Evolutionary conservation across 805 yeast species (phyloP).

Genomic region (Grigorovia transvaalensis): DNA sequence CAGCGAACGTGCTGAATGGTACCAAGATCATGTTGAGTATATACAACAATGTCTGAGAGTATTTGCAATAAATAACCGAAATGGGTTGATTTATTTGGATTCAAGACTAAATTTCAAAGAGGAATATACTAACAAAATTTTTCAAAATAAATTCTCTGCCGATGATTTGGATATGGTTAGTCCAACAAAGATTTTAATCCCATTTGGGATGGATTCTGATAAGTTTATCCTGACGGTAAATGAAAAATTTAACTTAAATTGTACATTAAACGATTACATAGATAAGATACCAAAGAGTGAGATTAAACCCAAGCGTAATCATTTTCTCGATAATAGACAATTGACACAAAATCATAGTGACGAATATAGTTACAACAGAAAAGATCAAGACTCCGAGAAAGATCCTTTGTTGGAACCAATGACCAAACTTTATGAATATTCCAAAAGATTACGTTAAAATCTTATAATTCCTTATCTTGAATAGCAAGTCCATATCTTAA

Average conservation of each 20-base stretch:
- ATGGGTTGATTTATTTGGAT: conserved; percentile 9
- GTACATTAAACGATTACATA: neutral
- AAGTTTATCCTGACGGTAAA: conserved; percentile 36
- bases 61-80: conserved; percentile 9
- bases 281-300: neutral
- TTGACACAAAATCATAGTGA: neutral
- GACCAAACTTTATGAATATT: neutral
- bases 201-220: conserved; percentile 43
- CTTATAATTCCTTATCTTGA: neutral
- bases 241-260: conserved; percentile 21
- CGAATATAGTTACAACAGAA: neutral
- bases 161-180: conserved; percentile 9
- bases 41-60: conserved; percentile 19
- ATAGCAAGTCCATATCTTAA: too few relatives aligned
- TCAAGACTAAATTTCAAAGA: neutral
- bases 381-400: neutral
- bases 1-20: conserved; percentile 8
- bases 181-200: conserved; percentile 30
- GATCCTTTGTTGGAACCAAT: neutral
- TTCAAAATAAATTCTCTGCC: conserved; percentile 2
- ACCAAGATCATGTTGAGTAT: conserved; percentile 16
- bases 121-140: neutral
- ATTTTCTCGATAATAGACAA: neutral
- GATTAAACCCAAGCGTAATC: too few relatives aligned
- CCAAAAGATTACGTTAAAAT: neutral